Evolutionary conservation across 1,139 yeast genomes (phyloP).

Genomic region (Protomyces lactucae-debilis): DNA sequence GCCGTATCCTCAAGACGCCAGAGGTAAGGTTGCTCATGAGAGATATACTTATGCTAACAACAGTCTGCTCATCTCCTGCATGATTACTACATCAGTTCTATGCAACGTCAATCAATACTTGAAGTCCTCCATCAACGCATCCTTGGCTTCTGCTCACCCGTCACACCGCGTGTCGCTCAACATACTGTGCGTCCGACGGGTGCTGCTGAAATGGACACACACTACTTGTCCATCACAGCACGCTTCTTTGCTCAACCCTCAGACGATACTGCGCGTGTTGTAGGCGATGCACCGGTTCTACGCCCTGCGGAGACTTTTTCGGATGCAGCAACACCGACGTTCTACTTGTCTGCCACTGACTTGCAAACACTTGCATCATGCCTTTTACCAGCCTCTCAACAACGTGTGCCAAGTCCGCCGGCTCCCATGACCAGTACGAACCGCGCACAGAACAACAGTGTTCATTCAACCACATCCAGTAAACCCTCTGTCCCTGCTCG

Average conservation of each 20-base stretch:
- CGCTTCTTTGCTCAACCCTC: not conserved
- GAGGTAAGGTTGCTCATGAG: constrained; percentile 2
- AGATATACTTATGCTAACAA: not conserved
- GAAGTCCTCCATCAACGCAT: constrained; percentile 7
- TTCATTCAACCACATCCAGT: not conserved
- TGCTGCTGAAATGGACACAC: not conserved
- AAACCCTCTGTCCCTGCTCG: not conserved
- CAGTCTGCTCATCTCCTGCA: not conserved
- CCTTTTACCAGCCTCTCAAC: not conserved
- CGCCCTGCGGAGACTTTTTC: not conserved
- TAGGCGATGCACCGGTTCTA: not conserved
- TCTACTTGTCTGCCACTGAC: not conserved
- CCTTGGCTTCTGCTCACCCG: not conserved
- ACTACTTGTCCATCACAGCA: not conserved
- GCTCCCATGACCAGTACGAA: not conserved
- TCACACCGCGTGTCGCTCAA: not conserved
- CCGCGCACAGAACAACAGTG: not conserved
- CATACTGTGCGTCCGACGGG: not conserved
- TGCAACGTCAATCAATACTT: constrained; percentile 8
- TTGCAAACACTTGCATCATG: not conserved
- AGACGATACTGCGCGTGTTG: not conserved
- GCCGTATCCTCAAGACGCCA: constrained; percentile 1
- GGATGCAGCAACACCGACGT: not conserved
- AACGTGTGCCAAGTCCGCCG: not conserved
- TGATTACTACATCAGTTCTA: constrained; percentile 7